Conservation (phyloP, 495 filamentous ascomycete species). For the Talaromyces nanjingensis region DNA sequence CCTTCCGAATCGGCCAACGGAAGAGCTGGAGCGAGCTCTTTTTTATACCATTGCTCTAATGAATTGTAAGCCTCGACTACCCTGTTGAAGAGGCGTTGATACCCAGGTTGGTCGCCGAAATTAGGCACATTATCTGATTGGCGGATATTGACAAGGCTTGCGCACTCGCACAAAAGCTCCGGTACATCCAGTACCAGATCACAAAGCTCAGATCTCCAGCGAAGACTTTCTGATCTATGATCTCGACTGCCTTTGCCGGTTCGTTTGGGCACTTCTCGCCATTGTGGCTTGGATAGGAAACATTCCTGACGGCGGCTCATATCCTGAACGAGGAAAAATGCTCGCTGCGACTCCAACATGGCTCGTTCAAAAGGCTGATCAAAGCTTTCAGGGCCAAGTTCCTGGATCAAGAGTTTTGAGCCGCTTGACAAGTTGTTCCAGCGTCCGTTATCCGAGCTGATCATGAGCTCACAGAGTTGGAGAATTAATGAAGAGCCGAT, state of each 20-base stretch:
- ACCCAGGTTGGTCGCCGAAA: not conserved
- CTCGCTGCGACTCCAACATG: too few species aligned
- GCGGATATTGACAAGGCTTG: not conserved
- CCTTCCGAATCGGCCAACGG: not conserved
- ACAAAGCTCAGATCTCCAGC: constrained; percentile 5
- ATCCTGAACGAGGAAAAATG: too few species aligned
- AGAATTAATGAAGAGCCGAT: too few species aligned
- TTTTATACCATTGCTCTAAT: not conserved
- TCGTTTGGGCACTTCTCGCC: not conserved
- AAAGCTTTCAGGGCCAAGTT: too few species aligned
- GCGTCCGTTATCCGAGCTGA: too few species aligned
- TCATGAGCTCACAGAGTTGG: too few species aligned
- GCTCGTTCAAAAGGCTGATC: too few species aligned
- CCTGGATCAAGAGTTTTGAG: too few species aligned
- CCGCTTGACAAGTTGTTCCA: too few species aligned
- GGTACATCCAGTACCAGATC: constrained; percentile 3
- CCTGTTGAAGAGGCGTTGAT: not conserved
- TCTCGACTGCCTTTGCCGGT: not conserved
- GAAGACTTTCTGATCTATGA: not conserved
- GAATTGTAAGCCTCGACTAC: not conserved
- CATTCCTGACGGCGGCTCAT: too few species aligned
- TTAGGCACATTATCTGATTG: not conserved
- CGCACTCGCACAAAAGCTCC: constrained; percentile 1
- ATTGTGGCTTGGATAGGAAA: too few species aligned
- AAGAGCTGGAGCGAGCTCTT: constrained; percentile 3